These are phyloP conservation scores for Sistotremastrum niveocremeum DNA, from an alignment of 768 basidiomycete species.

Conservation along the genomic window DNA sequence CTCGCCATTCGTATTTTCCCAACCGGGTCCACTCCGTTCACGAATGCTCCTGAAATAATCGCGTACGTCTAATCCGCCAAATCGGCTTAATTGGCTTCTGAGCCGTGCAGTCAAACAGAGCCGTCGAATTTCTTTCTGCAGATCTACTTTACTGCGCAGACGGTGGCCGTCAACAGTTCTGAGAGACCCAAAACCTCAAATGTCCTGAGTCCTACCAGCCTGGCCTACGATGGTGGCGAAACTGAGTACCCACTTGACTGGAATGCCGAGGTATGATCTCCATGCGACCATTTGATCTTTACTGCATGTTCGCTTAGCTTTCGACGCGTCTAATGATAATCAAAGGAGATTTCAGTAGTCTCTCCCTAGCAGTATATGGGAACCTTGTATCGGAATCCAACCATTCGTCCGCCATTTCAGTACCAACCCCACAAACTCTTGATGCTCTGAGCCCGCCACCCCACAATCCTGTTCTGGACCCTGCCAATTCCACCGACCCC, in stretches of 20 bases:
- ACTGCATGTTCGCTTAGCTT: conserved; percentile 26
- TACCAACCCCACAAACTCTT: conserved; percentile 26
- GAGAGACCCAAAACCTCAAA: conserved; percentile 53
- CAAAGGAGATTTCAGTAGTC: conserved; percentile 53
- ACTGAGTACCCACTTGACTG: conserved; percentile 57
- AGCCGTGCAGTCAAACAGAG: conserved; percentile 41
- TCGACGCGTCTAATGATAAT: conserved; percentile 71
- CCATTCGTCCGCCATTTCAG: conserved; percentile 24
- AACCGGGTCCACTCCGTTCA: conserved; percentile 49
- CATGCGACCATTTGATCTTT: neutral
- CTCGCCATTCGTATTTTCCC: conserved; percentile 57
- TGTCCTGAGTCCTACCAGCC: conserved; percentile 54
- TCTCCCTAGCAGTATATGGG: conserved; percentile 53
- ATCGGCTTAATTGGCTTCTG: neutral
- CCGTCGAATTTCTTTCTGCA: conserved; percentile 64
- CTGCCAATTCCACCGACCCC: conserved; percentile 46
- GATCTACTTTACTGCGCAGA: conserved; percentile 61
- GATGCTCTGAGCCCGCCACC: conserved; percentile 28
- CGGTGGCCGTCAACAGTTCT: conserved; percentile 28
- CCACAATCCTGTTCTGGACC: conserved; percentile 33
- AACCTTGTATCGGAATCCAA: conserved; percentile 37
- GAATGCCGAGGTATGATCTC: conserved; percentile 43
- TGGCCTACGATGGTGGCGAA: conserved; percentile 59
- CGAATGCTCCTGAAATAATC: conserved; percentile 41
- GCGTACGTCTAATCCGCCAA: conserved; percentile 31